A percentile compares a stretch with the other conserved stretches of the same genome.
Evolutionary conservation across 768 basidiomycete genomes (phyloP).

Genomic region (Mycena sanguinolenta): DNA sequence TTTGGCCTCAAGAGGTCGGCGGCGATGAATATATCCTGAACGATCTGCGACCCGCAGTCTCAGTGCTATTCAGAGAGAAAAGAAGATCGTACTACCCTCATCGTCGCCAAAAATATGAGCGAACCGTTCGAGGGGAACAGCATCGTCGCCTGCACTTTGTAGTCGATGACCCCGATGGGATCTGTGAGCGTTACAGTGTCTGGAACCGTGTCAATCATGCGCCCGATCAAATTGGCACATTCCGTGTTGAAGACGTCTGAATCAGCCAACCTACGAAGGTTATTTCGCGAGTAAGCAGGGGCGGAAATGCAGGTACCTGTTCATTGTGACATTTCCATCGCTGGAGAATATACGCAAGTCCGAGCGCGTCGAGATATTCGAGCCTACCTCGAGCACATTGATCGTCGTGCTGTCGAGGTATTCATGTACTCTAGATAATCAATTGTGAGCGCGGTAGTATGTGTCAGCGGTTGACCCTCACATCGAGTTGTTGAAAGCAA

Average conservation of each 20-base stretch:
- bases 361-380: background rate
- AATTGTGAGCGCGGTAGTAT: background rate
- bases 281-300: background rate
- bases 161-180: background rate
- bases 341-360: no score
- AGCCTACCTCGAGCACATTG: background rate
- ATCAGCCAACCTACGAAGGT: background rate
- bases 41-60: background rate
- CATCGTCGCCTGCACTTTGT: background rate
- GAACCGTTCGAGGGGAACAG: background rate
- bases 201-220: conserved; percentile 3
- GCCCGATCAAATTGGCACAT: background rate
- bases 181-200: background rate
- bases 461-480: background rate
- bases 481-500: background rate
- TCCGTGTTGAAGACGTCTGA: background rate
- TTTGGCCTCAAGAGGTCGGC: background rate
- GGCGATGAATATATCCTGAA: background rate
- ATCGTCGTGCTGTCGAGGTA: background rate
- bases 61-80: background rate
- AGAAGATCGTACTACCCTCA: background rate
- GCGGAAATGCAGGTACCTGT: background rate
- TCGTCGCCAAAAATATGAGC: background rate
- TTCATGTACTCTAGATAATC: background rate
- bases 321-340: conserved; percentile 2